phyloP scores from a whole-genome alignment of 805 yeast genomes.

The Schizosaccharomyces pombe region DNA sequence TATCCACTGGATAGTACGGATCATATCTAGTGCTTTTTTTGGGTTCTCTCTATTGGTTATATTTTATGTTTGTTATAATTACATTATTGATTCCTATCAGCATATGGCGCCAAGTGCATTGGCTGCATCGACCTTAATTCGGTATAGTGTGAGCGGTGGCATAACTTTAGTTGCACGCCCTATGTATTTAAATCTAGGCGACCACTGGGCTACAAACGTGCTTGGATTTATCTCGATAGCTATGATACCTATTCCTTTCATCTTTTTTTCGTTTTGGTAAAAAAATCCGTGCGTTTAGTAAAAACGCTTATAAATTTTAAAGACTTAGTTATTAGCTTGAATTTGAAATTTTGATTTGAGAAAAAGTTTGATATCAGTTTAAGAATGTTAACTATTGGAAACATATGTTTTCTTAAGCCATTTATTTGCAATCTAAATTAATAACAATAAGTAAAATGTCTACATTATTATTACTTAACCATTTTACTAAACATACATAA shows the following conservation, averaged over 20 bases:
- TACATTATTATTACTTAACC: no score
- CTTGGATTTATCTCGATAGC: conserved; percentile 28
- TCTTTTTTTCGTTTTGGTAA: not conserved
- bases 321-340: no score
- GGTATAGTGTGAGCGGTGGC: conserved; percentile 44
- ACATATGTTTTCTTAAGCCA: no score
- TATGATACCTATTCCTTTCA: conserved; percentile 28
- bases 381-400: no score
- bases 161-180: conserved; percentile 45
- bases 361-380: no score
- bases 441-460: no score
- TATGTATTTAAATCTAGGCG: conserved; percentile 27
- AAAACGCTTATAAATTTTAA: not conserved
- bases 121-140: conserved; percentile 36
- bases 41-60: conserved; percentile 31
- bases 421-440: no score
- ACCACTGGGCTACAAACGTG: conserved; percentile 31
- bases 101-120: conserved; percentile 31
- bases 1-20: conserved; percentile 36
- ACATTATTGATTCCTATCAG: conserved; percentile 61
- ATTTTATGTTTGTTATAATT: conserved; percentile 50
- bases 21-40: conserved; percentile 31
- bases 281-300: conserved; percentile 5
- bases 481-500: no score
- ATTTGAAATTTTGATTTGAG: no score